Base-by-base conservation (phyloP, 2,329 filamentous ascomycete genomes). In the Neodidymelliopsis sp. region DNA sequence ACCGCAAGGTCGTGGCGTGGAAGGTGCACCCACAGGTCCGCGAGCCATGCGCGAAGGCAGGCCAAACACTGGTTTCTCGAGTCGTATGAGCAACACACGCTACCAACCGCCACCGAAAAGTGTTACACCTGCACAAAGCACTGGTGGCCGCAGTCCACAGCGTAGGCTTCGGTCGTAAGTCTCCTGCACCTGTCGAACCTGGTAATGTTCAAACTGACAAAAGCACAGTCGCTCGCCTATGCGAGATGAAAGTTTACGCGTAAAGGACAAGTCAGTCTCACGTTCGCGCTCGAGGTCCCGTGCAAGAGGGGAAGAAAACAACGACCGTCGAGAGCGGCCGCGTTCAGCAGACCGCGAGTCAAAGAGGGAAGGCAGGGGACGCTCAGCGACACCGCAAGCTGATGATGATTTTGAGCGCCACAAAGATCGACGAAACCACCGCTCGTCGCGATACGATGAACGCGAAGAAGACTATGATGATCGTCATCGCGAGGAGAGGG, bases 1-100 rank as follows among this genome's bases (percentile, higher is more conserved):
- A 30, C 47, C 77, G 6, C 73, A 74, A 40, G 79, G 79, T 4
- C 75, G 90, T 81, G 82, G 82, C 27, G 82, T 85, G 41, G 78
- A 77, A 66, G 83, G 83, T 75, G 94, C 94, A 20, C 94, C 94
- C 20, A 96, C 89, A 44, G 94, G 92, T 8, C 94, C 94, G 36
- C 92, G 94, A 74, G 94, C 94, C 13, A 96, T 97, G 90, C 84
- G 93, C 56, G 88, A 94, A 73, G 91, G 91, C 22, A 79, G 91
- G 9, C 89, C 90, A 40, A 95, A 95, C 71, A 92, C 87, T 48
- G 90, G 89, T 59, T 82, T 89, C 42, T 82, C 86, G 57, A 83
- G 88, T 62, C 74, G 80, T 70, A 86, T 70, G 8, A 66, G 62
- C 41, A 70, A 62, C 31, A 51, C 51, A 19, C 62, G 67, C 39